Conservation (phyloP, 2,329 filamentous ascomycete species). For the Lasiodiplodia theobromae region DNA sequence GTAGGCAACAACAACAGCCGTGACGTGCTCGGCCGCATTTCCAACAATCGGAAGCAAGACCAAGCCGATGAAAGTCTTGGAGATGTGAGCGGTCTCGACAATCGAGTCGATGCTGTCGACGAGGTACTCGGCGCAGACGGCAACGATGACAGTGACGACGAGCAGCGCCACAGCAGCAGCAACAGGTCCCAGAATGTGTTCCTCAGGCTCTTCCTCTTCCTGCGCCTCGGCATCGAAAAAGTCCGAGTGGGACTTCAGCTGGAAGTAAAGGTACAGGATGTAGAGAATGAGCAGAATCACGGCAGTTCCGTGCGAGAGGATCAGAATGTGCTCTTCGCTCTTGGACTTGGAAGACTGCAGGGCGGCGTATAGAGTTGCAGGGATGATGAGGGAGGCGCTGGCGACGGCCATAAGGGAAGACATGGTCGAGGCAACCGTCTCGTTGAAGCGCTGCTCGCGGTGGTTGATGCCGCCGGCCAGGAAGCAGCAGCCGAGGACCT, state of each 20-base stretch:
- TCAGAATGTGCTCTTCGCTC: slow-evolving; percentile 54
- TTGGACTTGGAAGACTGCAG: slow-evolving; percentile 47
- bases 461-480: slow-evolving; percentile 56
- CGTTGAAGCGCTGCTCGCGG: slow-evolving; percentile 66
- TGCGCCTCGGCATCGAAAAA: slow-evolving; percentile 50
- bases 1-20: slow-evolving; percentile 61
- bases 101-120: slow-evolving; percentile 63
- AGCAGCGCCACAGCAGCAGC: slow-evolving; percentile 56
- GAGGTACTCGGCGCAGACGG: slow-evolving; percentile 61
- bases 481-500: slow-evolving; percentile 62
- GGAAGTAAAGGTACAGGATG: slow-evolving; percentile 62
- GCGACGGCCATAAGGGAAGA: slow-evolving; percentile 66
- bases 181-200: slow-evolving; percentile 54
- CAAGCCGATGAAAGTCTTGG: slow-evolving; percentile 64
- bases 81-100: slow-evolving; percentile 59
- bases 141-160: slow-evolving; percentile 57
- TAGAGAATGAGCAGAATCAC: slow-evolving; percentile 62
- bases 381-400: slow-evolving; percentile 61
- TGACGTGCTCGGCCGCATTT: slow-evolving; percentile 64
- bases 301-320: slow-evolving; percentile 61
- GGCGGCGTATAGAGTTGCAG: slow-evolving; percentile 59
- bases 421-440: slow-evolving; percentile 80
- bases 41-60: slow-evolving; percentile 65
- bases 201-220: slow-evolving; percentile 41
- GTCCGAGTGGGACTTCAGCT: slow-evolving; percentile 58